Evolutionary conservation across 2,329 filamentous ascomycete species (phyloP).

Genomic region (Diaporthe citri): DNA sequence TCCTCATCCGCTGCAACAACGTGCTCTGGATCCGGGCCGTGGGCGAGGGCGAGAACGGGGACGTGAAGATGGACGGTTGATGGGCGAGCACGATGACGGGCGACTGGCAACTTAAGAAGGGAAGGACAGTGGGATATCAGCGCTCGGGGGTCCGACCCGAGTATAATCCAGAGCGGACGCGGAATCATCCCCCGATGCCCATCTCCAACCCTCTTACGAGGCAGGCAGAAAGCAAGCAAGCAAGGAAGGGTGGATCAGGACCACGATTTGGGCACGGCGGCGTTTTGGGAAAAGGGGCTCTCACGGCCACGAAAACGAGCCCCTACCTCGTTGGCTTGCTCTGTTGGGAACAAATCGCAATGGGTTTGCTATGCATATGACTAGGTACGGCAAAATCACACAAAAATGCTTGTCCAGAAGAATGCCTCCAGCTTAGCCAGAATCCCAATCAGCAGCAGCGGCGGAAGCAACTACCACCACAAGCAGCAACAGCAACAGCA

Average conservation of each 20-base stretch:
- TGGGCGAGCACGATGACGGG: slow-evolving; percentile 6
- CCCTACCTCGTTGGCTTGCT: slow-evolving; percentile 3
- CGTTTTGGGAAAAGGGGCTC: neutral
- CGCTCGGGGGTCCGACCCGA: neutral
- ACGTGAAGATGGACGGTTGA: slow-evolving; percentile 71
- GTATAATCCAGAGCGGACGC: neutral
- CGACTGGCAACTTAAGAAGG: neutral
- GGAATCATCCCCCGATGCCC: neutral
- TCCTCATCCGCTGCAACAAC: slow-evolving; percentile 93
- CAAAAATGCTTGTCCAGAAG: slow-evolving; percentile 29
- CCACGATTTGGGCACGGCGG: slow-evolving; percentile 1
- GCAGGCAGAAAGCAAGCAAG: neutral
- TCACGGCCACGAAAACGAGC: slow-evolving; percentile 1
- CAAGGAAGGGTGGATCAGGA: neutral
- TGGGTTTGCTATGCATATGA: slow-evolving; percentile 16
- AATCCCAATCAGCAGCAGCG: slow-evolving; percentile 29
- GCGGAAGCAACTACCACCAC: neutral
- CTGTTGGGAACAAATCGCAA: neutral
- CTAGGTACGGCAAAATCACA: slow-evolving; percentile 36
- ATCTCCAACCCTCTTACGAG: neutral
- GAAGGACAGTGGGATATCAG: neutral
- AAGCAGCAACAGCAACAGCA: neutral
- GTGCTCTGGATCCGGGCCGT: slow-evolving; percentile 87
- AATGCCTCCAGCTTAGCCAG: slow-evolving; percentile 34
- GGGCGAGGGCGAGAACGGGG: slow-evolving; percentile 61